Base-by-base conservation (phyloP, 148 eudicot genomes). In the Vaccinium darrowii region DNA sequence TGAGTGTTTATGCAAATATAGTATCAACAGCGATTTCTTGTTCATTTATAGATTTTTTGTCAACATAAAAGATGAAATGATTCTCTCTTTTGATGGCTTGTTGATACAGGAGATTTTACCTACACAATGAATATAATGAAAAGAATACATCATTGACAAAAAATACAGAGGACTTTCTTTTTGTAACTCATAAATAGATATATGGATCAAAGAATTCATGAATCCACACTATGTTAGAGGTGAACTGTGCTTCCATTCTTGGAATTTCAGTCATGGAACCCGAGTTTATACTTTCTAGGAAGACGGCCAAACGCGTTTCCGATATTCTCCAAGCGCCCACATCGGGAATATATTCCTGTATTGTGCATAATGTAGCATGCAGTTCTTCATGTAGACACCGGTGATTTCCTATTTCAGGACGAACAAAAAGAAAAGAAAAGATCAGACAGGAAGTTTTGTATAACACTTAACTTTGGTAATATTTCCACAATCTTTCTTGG, bases 301-400 rank as follows among this genome's bases (percentile, higher is more conserved):
- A 76, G 86, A 80, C 4, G 85, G 67, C 88, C 78, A 88, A 63
- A 2, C 27, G 3, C 71, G 5, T n/a, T 63, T 63, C 1, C 71
- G 71, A 63, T 63, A 63, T n/a, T 63, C 71, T 63, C 71, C 71
- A 8, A 63, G 71, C 0, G 71, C 71, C 71, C 71, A 63, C 71
- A n/a, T 47, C 7, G 93, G 88, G 63, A 88, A 91, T n/a, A 91
- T 91, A 78, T 89, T 91, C 73, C 91, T 89, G 74, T 91, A 89
- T 76, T 85, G 85, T 60, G 90, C 89, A 33, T 89, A 91, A 76
- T 91, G 93, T 43, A 91, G 43, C 90, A 91, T 91, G 53, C 91
- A 91, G 39, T 89, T 91, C 88, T 91, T 91, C 90, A 88, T 88
- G 85, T 81, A 88, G 9, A 87, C 89, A 62, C 91, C 93, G 10